Percentiles rank a stretch among this genome's conserved stretches.
phyloP scores from a whole-genome alignment of 1,284 basidiomycete genomes.

The Ustilago crameri region DNA sequence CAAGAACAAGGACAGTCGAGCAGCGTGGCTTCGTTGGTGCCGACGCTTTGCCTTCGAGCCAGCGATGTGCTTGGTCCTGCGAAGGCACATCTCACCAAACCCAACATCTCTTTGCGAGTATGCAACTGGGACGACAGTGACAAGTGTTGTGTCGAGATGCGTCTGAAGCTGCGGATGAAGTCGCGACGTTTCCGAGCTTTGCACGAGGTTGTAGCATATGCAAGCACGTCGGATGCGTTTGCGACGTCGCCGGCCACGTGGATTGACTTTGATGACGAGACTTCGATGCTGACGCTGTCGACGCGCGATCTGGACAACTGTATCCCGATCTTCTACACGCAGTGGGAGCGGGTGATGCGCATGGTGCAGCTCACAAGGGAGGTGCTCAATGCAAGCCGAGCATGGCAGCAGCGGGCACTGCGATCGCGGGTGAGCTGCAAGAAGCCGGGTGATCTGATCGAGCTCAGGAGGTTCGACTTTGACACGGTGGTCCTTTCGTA shows the following conservation, averaged over 20 bases:
- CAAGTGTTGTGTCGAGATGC: constrained; percentile 72
- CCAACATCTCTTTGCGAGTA: constrained; percentile 86
- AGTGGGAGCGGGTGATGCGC: constrained; percentile 89
- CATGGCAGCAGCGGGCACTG: constrained; percentile 44
- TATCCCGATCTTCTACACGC: constrained; percentile 85
- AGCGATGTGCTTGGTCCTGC: constrained; percentile 82
- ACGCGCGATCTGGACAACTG: constrained; percentile 86
- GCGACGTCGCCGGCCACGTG: constrained; percentile 79
- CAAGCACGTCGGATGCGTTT: constrained; percentile 71
- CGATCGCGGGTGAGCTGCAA: constrained; percentile 27
- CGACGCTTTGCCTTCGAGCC: constrained; percentile 83
- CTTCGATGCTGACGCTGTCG: constrained; percentile 85
- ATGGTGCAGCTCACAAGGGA: constrained; percentile 91
- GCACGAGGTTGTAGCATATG: constrained; percentile 28
- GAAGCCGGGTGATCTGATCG: constrained; percentile 28
- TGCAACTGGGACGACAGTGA: constrained; percentile 89
- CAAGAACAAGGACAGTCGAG: constrained; percentile 69
- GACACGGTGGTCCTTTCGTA: constrained; percentile 70
- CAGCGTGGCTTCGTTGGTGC: constrained; percentile 76
- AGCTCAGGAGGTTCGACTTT: constrained; percentile 21
- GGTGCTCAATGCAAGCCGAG: constrained; percentile 66
- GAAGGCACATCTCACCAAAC: constrained; percentile 83
- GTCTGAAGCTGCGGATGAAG: constrained; percentile 75
- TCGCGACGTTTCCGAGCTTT: constrained; percentile 34
- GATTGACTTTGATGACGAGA: constrained; percentile 80